Percentiles rank a stretch among this genome's conserved stretches.
These are phyloP conservation scores for Medicago ruthenica DNA, from an alignment of 306 rosid species.

Conservation along the genomic window DNA sequence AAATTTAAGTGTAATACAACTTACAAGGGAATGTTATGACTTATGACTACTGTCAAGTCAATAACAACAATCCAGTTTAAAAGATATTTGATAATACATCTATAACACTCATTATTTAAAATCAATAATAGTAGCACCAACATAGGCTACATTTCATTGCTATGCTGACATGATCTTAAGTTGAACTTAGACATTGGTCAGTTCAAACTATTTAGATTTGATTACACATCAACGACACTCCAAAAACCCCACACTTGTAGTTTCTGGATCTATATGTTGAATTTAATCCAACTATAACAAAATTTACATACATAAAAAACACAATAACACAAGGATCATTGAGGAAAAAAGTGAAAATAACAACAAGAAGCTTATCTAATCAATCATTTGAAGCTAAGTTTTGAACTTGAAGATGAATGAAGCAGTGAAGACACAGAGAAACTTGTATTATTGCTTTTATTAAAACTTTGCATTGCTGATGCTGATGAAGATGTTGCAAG, in stretches of 20 bases:
- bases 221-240: conserved; percentile 40
- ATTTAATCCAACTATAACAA: conserved; percentile 47
- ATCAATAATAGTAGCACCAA: conserved; percentile 11
- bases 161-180: conserved; percentile 36
- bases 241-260: conserved; percentile 36
- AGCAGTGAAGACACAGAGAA: conserved; percentile 76
- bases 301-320: conserved; percentile 42
- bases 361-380: background rate
- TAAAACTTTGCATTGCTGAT: conserved; percentile 54
- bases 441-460: conserved; percentile 64
- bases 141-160: conserved; percentile 43
- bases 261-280: conserved; percentile 42
- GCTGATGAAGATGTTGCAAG: conserved; percentile 68
- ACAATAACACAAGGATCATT: conserved; percentile 35
- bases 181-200: conserved; percentile 35
- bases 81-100: background rate
- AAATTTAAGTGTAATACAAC: too few relatives aligned
- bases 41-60: background rate
- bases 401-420: conserved; percentile 59
- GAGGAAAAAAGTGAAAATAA: conserved; percentile 32
- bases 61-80: background rate
- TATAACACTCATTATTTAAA: conserved; percentile 16
- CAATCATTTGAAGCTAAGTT: conserved; percentile 47
- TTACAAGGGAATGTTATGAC: background rate
- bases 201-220: conserved; percentile 39